Evolutionary conservation across 352 stramenopile species (phyloP), one percentile per base, ranked within the genome.

Genomic region (Phytophthora syringae): DNA sequence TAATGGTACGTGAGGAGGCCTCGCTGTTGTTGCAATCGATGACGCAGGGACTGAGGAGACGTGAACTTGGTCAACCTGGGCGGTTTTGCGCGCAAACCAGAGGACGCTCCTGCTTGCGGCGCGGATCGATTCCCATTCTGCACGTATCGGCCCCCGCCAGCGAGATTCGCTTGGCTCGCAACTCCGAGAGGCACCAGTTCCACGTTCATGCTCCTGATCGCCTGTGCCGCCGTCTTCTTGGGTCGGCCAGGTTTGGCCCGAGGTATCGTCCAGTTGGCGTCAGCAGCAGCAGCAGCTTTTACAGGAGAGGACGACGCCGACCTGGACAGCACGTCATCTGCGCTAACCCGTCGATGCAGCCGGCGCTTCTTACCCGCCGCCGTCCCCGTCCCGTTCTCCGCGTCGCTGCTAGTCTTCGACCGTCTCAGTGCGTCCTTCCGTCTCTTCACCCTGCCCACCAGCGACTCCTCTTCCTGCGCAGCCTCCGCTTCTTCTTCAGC

Each of bases 101-200:
- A 52, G 2, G 45, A n/a, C 20, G 52, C 64, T 1, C 77, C 30
- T 4, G 65, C 64, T 22, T 81, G 59, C 5, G 32, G 27, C 7
- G 50, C 40, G 2, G 67, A 52, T 40, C 81, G 79, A 52, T 87
- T 93, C 37, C 82, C 82, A 27, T 80, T 91, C 34, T 87, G 78
- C 16, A 93, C 80, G 53, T 93, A 93, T 45, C 84, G 64, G 25
- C 84, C 82, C 24, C 84, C 84, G 54, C 76, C 78, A 5, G 58
- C 40, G n/a, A 74, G 57, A 32, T 50, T 77, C 22, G 64, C 16
- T 53, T 70, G 64, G 16, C 39, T 72, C 0, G 49, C 52, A 24
- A 79, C 68, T 3, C 84, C 84, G 5, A 91, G 57, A 18, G 84
- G 68, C 18, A 91, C 80, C 16, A 84, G 56, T 15, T 85, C 78